Evolutionary conservation across 495 filamentous ascomycete species (phyloP).

Genomic region (Daldinia decipiens): DNA sequence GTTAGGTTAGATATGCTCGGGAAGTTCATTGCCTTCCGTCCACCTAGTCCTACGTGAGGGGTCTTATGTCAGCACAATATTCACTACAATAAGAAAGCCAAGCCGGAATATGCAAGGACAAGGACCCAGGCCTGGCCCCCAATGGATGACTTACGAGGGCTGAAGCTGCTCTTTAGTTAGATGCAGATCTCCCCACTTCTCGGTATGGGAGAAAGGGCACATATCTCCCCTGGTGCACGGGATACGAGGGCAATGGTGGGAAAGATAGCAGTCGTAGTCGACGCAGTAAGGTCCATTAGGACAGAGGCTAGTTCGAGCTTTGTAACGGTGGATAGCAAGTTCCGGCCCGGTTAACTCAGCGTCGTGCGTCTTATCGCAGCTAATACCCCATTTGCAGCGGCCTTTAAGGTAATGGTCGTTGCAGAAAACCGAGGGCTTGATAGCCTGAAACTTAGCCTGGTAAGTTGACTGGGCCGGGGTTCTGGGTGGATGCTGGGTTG

Average conservation of each 20-base stretch:
- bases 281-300: conserved; percentile 44
- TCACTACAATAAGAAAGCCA: background rate
- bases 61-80: conserved; percentile 14
- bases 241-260: conserved; percentile 46
- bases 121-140: too few relatives aligned
- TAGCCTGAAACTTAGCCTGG: conserved; percentile 46
- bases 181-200: conserved; percentile 47
- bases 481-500: conserved; percentile 48
- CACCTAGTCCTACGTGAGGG: conserved; percentile 37
- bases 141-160: conserved; percentile 36
- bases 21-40: conserved; percentile 43
- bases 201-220: conserved; percentile 45
- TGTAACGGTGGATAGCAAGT: conserved; percentile 49
- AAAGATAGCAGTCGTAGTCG: conserved; percentile 50
- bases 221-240: conserved; percentile 40
- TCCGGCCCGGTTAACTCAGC: conserved; percentile 45
- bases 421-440: conserved; percentile 47
- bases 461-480: conserved; percentile 46
- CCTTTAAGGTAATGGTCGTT: conserved; percentile 50
- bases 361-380: conserved; percentile 48
- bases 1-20: conserved; percentile 27
- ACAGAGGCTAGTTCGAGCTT: conserved; percentile 49
- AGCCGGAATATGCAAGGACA: background rate
- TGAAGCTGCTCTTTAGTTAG: conserved; percentile 45
- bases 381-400: conserved; percentile 45